phyloP scores from a whole-genome alignment of 2,329 filamentous ascomycete species.

The Didymosphaeria variabile region DNA sequence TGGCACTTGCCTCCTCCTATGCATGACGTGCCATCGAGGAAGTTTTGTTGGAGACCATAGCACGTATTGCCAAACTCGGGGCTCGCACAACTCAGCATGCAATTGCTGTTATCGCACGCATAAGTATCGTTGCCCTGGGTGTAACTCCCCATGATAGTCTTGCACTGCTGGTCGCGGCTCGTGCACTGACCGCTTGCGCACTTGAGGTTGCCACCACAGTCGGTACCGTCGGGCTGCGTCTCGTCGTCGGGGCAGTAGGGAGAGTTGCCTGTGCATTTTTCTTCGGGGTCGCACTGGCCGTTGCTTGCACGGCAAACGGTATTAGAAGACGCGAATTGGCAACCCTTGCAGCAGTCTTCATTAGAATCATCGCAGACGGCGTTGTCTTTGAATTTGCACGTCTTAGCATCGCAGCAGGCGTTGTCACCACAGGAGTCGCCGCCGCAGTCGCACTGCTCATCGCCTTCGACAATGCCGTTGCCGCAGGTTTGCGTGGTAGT shows the following conservation, averaged over 20 bases:
- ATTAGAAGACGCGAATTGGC: slow-evolving; percentile 71
- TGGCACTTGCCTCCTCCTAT: slow-evolving; percentile 79
- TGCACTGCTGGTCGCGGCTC: slow-evolving; percentile 88
- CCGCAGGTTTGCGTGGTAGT: slow-evolving; percentile 88
- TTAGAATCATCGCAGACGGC: slow-evolving; percentile 86
- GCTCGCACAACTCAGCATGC: slow-evolving; percentile 78
- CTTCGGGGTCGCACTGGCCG: slow-evolving; percentile 83
- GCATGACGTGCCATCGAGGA: slow-evolving; percentile 90
- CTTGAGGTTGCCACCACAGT: slow-evolving; percentile 75
- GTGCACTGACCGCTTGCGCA: slow-evolving; percentile 97
- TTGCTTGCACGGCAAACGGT: slow-evolving; percentile 83
- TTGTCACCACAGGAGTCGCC: slow-evolving; percentile 79
- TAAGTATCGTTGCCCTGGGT: slow-evolving; percentile 79
- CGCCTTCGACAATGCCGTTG: slow-evolving; percentile 94
- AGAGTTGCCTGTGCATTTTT: slow-evolving; percentile 78
- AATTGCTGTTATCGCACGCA: slow-evolving; percentile 78
- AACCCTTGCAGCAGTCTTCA: slow-evolving; percentile 82
- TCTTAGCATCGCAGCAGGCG: slow-evolving; percentile 81
- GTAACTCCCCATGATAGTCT: slow-evolving; percentile 79
- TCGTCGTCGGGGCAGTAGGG: slow-evolving; percentile 78
- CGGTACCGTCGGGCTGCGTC: slow-evolving; percentile 72
- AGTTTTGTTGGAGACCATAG: slow-evolving; percentile 85
- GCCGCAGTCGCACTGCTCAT: slow-evolving; percentile 96
- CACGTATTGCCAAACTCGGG: slow-evolving; percentile 75
- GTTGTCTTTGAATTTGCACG: slow-evolving; percentile 81